Evolutionary conservation across 2,329 filamentous ascomycete genomes (phyloP).

Genomic region (Hymenotorrendiella dingleyae): DNA sequence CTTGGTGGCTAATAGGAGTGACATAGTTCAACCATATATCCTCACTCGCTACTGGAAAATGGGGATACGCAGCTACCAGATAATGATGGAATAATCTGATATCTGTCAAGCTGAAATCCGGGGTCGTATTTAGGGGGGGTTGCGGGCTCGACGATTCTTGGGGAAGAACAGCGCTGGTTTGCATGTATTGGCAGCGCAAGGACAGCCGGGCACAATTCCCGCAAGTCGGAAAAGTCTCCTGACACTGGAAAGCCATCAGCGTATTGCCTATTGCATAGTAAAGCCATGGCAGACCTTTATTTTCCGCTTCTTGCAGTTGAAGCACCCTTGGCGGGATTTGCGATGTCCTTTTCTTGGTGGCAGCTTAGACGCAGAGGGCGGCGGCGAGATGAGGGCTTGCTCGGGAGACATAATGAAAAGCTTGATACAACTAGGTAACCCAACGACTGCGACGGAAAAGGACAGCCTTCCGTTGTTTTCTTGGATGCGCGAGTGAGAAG

Average conservation of each 20-base stretch:
- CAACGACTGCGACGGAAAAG: too few species aligned
- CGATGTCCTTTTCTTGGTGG: conserved; percentile 13
- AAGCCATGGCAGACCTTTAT: conserved; percentile 8
- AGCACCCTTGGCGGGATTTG: conserved; percentile 13
- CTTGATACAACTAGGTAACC: too few species aligned
- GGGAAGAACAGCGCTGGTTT: neutral
- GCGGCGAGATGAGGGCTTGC: too few species aligned
- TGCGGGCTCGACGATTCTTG: neutral
- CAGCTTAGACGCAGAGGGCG: too few species aligned
- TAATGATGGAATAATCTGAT: conserved; percentile 66
- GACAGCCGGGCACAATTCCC: conserved; percentile 3
- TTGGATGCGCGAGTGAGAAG: too few species aligned
- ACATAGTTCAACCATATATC: conserved; percentile 61
- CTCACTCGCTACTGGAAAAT: conserved; percentile 58
- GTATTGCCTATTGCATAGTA: neutral
- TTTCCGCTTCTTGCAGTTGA: conserved; percentile 12
- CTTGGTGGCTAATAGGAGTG: conserved; percentile 59
- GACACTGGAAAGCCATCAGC: conserved; percentile 5
- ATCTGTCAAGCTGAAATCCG: conserved; percentile 54
- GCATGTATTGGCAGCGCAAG: conserved; percentile 5
- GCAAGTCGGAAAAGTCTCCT: conserved; percentile 9
- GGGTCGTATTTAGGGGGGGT: conserved; percentile 1
- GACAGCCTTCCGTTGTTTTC: too few species aligned
- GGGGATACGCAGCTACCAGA: conserved; percentile 53
- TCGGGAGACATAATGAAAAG: too few species aligned